These are phyloP conservation scores for Basipetospora chlamydospora DNA, from an alignment of 2,329 filamentous ascomycete species.

Conservation along the genomic window DNA sequence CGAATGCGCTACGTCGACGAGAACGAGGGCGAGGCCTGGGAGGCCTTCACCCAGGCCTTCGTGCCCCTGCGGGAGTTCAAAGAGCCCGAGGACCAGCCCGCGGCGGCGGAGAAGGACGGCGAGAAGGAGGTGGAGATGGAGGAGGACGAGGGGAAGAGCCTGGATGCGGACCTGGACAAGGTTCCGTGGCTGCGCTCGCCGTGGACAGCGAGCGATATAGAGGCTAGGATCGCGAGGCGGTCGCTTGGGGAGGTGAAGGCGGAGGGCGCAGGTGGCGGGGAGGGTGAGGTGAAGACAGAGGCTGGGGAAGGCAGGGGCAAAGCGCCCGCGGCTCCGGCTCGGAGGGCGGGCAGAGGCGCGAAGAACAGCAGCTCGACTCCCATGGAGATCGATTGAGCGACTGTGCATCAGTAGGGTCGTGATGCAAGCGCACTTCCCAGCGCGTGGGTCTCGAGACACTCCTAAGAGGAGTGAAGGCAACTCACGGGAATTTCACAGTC, in stretches of 20 bases:
- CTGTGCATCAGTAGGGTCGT: too few species aligned
- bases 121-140: neutral
- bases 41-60: slow-evolving; percentile 59
- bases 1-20: slow-evolving; percentile 70
- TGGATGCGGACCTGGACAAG: slow-evolving; percentile 1
- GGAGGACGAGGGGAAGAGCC: neutral
- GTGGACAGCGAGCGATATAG: slow-evolving; percentile 1
- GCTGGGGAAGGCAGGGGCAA: neutral
- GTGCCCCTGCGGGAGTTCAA: slow-evolving; percentile 15
- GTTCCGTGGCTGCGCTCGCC: slow-evolving; percentile 1
- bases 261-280: neutral
- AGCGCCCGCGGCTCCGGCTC: neutral
- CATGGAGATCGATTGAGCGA: slow-evolving; percentile 4
- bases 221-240: neutral
- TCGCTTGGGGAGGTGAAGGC: neutral
- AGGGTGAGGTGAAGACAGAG: neutral
- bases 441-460: too few species aligned
- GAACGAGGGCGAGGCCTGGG: slow-evolving; percentile 61
- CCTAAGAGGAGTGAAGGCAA: too few species aligned
- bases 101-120: neutral
- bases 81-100: neutral
- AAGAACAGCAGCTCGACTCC: neutral
- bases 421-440: too few species aligned
- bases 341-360: neutral
- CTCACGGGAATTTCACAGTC: too few species aligned